Percentiles rank a stretch among this genome's conserved stretches.
These are phyloP conservation scores for Lipomyces kockii DNA, from an alignment of 805 yeast species.

Conservation along the genomic window DNA sequence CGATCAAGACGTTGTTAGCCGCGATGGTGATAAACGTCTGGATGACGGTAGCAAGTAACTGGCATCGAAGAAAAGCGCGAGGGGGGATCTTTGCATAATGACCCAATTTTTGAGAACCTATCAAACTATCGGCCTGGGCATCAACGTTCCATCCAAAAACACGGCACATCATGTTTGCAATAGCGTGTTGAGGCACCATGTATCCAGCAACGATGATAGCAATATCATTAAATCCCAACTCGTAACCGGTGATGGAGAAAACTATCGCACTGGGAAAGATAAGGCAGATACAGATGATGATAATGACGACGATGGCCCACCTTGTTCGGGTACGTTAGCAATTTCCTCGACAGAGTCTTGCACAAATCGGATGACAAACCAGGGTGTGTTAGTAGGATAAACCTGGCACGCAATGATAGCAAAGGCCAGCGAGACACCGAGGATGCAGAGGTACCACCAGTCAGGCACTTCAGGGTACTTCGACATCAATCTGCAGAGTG, in stretches of 20 bases:
- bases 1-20: slow-evolving; percentile 54
- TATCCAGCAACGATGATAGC: slow-evolving; percentile 65
- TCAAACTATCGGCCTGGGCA: slow-evolving; percentile 58
- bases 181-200: slow-evolving; percentile 53
- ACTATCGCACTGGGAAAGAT: slow-evolving; percentile 67
- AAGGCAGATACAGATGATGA: slow-evolving; percentile 58
- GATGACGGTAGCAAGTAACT: slow-evolving; percentile 53
- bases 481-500: slow-evolving; percentile 54
- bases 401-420: slow-evolving; percentile 49
- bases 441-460: slow-evolving; percentile 57
- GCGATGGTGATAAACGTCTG: slow-evolving; percentile 52
- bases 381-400: slow-evolving; percentile 57
- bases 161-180: slow-evolving; percentile 58
- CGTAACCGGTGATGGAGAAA: slow-evolving; percentile 64
- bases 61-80: slow-evolving; percentile 59
- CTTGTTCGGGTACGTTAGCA: too few species aligned
- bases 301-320: slow-evolving; percentile 65
- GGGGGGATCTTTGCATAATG: slow-evolving; percentile 71
- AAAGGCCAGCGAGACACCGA: slow-evolving; percentile 54
- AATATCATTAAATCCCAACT: slow-evolving; percentile 65
- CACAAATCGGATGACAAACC: too few species aligned
- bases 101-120: slow-evolving; percentile 63
- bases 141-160: slow-evolving; percentile 61
- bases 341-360: too few species aligned
- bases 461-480: slow-evolving; percentile 46